Percentiles rank a stretch among this genome's conserved stretches.
Evolutionary conservation across 129 eudicot species (phyloP).

Genomic region (Escallonia rubra): DNA sequence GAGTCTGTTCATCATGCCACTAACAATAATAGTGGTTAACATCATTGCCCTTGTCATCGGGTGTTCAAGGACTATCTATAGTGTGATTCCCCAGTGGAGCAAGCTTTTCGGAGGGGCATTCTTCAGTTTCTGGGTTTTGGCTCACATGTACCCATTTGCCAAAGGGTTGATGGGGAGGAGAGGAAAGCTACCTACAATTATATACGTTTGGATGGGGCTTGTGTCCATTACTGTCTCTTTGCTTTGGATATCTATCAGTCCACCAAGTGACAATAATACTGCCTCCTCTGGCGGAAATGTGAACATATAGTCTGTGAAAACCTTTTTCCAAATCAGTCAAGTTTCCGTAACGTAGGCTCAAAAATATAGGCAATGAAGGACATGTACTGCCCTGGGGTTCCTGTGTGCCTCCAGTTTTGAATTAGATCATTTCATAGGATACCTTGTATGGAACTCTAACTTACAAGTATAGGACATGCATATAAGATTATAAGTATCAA

Average conservation of each 20-base stretch:
- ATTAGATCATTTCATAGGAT: too few relatives aligned
- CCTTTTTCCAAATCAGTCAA: too few relatives aligned
- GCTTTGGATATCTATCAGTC: constrained; percentile 66
- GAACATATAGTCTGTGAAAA: not conserved
- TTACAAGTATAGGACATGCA: too few relatives aligned
- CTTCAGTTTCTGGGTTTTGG: constrained; percentile 86
- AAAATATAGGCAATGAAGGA: too few relatives aligned
- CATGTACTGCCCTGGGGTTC: too few relatives aligned
- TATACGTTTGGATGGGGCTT: constrained; percentile 75
- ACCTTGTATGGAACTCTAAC: too few relatives aligned
- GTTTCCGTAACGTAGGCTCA: too few relatives aligned
- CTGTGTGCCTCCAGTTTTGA: too few relatives aligned
- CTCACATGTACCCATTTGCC: constrained; percentile 80
- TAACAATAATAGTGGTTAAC: constrained; percentile 60
- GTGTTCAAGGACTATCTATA: constrained; percentile 56
- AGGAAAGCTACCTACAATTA: constrained; percentile 62
- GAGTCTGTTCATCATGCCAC: constrained; percentile 62
- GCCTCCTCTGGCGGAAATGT: constrained; percentile 14
- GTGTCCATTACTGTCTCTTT: constrained; percentile 70
- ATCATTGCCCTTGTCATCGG: constrained; percentile 60
- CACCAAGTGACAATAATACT: constrained; percentile 31
- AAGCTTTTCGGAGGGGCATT: constrained; percentile 76
- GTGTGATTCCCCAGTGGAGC: constrained; percentile 77
- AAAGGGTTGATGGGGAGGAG: constrained; percentile 89
- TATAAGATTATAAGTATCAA: too few relatives aligned